Base-by-base conservation (phyloP, 2,329 filamentous ascomycete species). In the Alternaria brassicicola region DNA sequence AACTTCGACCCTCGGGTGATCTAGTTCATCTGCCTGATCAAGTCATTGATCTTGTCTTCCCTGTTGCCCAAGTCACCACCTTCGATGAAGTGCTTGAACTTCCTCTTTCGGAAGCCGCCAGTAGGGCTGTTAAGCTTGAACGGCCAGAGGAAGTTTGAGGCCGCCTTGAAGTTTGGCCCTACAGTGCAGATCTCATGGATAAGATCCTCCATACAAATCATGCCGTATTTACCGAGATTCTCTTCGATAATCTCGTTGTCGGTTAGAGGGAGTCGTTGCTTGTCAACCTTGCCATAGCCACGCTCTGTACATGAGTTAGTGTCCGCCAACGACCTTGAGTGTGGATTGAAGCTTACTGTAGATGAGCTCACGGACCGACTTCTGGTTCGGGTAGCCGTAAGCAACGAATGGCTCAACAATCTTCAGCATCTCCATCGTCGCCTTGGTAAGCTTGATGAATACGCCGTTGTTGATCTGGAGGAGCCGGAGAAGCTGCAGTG, bases 381-480 rank as follows among this genome's bases (percentile, higher is more conserved):
- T 99, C 69, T 98, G 90, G 88, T 97, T 98, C 82, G 95, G 95
- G 87, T 98, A 98, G 82, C 95, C 95, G 82, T 98, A 99, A 78
- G 95, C 94, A 75, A 99, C 90, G 88, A 95, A 99, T 74, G 95
- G 95, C 88, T 99, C 95, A 80, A 99, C 92, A 71, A 98, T 76
- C 86, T 94, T 96, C 79, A 97, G 87, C 93, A 97, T 97, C 88
- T 97, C 93, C 62, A 77, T 88, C 77, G 94, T 98, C 71, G 95
- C 95, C 90, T 98, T 99, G 85, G 93, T 98, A 79, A 97, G 86
- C 79, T 89, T 90, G 84, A 99, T 86, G 85, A 99, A 99, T 83
- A 97, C 92, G 83, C 94, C 95, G 83, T 97, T 98, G 92, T 99
- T 99, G 91, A 99, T 99, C 87, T 99, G 95, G 78, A 99, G 90